Conservation (phyloP, 768 basidiomycete species). For the Udeniomyces megalosporus region DNA sequence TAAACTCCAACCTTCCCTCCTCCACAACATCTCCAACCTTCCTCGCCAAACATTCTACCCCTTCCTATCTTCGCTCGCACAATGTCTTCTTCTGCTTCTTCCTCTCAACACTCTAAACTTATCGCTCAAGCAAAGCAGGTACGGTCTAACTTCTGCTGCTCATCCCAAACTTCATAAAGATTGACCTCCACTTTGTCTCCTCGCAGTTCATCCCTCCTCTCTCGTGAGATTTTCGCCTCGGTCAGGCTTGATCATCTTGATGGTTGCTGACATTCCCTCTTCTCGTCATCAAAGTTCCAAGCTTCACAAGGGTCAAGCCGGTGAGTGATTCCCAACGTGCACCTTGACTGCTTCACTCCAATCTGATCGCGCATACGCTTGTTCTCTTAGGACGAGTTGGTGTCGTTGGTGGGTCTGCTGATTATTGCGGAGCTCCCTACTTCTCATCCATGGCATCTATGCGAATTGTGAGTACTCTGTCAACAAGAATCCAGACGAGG, state of each 20-base stretch:
- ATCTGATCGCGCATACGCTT: not conserved
- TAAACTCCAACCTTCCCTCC: not conserved
- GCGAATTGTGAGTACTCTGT: constrained; percentile 44
- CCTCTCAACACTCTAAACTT: not conserved
- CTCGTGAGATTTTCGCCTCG: not conserved
- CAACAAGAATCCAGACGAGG: too few species aligned
- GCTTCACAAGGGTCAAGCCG: constrained; percentile 15
- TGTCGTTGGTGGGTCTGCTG: constrained; percentile 11
- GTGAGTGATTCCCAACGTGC: not conserved
- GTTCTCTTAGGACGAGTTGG: constrained; percentile 4
- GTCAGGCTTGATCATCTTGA: not conserved
- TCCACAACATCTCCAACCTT: not conserved
- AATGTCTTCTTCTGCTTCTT: not conserved
- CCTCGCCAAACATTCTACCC: not conserved
- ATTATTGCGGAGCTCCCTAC: constrained; percentile 93
- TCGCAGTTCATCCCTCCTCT: constrained; percentile 2
- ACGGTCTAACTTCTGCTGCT: too few species aligned
- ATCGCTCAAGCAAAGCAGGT: constrained; percentile 5
- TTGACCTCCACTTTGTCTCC: not conserved
- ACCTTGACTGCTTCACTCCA: not conserved
- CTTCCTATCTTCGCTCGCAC: not conserved
- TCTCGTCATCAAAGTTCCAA: not conserved
- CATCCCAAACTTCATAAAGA: too few species aligned
- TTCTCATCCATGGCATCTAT: constrained; percentile 85
- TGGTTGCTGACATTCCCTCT: not conserved